A percentile compares a stretch with the other conserved stretches of the same genome.
Conservation (phyloP, 495 filamentous ascomycete species). For the Bathelium albidoporum region DNA sequence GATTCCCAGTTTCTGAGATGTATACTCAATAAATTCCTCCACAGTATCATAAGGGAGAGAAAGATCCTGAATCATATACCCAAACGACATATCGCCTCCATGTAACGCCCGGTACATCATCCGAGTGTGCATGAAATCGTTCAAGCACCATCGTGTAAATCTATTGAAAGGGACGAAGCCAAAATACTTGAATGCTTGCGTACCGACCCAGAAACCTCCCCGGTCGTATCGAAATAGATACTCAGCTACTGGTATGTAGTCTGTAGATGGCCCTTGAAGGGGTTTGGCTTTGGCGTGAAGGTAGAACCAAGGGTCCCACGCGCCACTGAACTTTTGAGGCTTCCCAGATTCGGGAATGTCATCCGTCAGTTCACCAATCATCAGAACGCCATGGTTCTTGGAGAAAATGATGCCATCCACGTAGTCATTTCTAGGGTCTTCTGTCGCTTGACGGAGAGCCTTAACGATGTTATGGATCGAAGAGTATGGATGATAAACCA, state of each 20-base stretch:
- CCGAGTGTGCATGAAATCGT: slow-evolving; percentile 44
- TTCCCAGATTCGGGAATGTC: slow-evolving; percentile 2
- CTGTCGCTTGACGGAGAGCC: slow-evolving; percentile 25
- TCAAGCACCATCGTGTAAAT: slow-evolving; percentile 42
- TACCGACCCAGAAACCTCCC: slow-evolving; percentile 49
- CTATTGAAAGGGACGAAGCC: slow-evolving; percentile 41
- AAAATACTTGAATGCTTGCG: slow-evolving; percentile 45
- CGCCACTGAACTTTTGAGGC: slow-evolving; percentile 36
- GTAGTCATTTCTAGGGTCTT: slow-evolving; percentile 36
- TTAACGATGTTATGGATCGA: slow-evolving; percentile 34
- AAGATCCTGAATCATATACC: slow-evolving; percentile 48
- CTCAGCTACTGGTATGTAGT: slow-evolving; percentile 45
- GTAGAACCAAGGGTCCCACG: slow-evolving; percentile 51
- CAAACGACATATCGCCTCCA: slow-evolving; percentile 37
- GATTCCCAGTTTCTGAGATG: slow-evolving; percentile 35
- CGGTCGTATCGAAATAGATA: slow-evolving; percentile 58
- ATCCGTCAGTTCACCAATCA: slow-evolving; percentile 39
- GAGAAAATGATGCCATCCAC: slow-evolving; percentile 46
- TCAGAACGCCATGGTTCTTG: slow-evolving; percentile 35
- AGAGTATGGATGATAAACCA: slow-evolving; percentile 37
- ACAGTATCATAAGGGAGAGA: slow-evolving; percentile 41
- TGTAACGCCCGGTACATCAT: slow-evolving; percentile 50
- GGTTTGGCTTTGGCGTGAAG: slow-evolving; percentile 34
- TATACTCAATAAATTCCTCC: slow-evolving; percentile 40
- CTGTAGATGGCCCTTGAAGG: slow-evolving; percentile 20